Conservation (phyloP, 768 basidiomycete genomes). For the Serendipita sp. region DNA sequence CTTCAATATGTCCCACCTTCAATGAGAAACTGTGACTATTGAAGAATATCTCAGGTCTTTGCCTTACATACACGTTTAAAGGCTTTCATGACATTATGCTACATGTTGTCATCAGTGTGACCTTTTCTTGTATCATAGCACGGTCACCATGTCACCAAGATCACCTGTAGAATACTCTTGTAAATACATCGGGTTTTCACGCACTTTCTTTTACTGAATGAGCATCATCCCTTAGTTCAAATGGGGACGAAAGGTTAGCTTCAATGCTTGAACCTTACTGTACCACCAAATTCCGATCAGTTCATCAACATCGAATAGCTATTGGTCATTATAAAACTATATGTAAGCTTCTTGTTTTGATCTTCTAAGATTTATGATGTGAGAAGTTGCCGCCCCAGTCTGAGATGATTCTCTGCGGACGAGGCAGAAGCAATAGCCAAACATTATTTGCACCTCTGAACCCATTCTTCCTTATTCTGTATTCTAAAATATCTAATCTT, state of each 20-base stretch:
- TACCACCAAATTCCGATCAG: background rate
- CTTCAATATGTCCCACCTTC: slow-evolving; percentile 56
- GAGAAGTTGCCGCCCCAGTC: slow-evolving; percentile 6
- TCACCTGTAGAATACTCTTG: background rate
- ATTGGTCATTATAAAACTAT: background rate
- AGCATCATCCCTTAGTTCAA: too few relatives aligned
- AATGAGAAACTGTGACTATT: slow-evolving; percentile 55
- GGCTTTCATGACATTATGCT: too few relatives aligned
- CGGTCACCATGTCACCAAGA: too few relatives aligned
- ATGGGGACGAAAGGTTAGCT: too few relatives aligned
- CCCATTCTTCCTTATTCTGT: background rate
- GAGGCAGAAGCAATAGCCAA: slow-evolving; percentile 6
- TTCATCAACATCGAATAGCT: background rate
- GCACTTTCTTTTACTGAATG: too few relatives aligned
- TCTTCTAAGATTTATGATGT: background rate
- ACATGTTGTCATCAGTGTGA: too few relatives aligned
- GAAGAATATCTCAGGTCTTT: slow-evolving; percentile 11
- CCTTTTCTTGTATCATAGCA: too few relatives aligned
- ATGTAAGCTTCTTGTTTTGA: background rate
- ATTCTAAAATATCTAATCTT: background rate
- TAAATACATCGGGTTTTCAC: too few relatives aligned
- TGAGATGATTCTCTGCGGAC: background rate
- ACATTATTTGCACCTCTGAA: slow-evolving; percentile 3
- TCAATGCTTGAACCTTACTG: background rate
- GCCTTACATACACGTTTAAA: too few relatives aligned